phyloP scores from a whole-genome alignment of 805 yeast species.

The Metschnikowia rubicola region DNA sequence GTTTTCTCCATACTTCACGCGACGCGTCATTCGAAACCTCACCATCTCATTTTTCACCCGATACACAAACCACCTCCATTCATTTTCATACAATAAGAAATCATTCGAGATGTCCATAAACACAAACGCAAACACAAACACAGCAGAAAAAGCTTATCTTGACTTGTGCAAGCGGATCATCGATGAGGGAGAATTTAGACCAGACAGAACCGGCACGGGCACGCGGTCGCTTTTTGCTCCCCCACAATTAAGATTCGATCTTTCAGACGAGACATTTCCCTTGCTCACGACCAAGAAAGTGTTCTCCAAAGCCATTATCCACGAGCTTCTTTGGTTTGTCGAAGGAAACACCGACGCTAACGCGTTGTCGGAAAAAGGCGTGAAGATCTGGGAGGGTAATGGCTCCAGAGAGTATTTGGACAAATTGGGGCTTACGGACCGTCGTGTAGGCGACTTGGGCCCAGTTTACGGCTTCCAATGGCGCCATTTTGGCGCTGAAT shows the following conservation, averaged over 20 bases:
- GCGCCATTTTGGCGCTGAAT: conserved; percentile 98
- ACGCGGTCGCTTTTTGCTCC: conserved; percentile 91
- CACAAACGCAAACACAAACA: conserved; percentile 27
- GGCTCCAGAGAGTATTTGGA: conserved; percentile 92
- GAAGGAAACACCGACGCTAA: conserved; percentile 88
- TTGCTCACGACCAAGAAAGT: conserved; percentile 90
- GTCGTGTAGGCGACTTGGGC: conserved; percentile 93
- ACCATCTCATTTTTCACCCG: not conserved
- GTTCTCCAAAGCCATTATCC: conserved; percentile 81
- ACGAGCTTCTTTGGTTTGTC: conserved; percentile 91
- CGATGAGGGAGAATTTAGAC: conserved; percentile 81
- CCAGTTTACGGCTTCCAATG: conserved; percentile 99
- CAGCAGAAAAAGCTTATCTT: conserved; percentile 81
- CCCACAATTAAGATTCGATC: conserved; percentile 83
- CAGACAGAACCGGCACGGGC: conserved; percentile 98
- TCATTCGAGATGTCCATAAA: no score
- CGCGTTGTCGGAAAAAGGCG: conserved; percentile 72
- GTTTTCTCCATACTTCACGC: not conserved
- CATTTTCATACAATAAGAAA: not conserved
- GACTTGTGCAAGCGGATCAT: conserved; percentile 77
- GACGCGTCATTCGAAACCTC: not conserved
- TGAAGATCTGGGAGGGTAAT: conserved; percentile 99
- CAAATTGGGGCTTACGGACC: conserved; percentile 68
- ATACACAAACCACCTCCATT: not conserved
- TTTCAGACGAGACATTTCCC: conserved; percentile 75